Evolutionary conservation across 1,139 yeast genomes (phyloP).

Genomic region (Magnusiomyces ingens): DNA sequence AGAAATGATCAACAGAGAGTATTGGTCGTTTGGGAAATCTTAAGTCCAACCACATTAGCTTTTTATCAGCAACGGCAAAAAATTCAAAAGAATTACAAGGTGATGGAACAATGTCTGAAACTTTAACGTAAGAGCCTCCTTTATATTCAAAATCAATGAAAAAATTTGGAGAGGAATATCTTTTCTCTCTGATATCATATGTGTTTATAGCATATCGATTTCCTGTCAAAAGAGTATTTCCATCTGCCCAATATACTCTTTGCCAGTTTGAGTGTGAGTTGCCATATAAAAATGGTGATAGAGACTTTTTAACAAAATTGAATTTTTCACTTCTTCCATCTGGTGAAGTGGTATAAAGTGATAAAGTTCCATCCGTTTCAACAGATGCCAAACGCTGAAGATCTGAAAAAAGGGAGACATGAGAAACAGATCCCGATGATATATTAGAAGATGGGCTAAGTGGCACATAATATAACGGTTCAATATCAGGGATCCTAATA

Average conservation of each 20-base stretch:
- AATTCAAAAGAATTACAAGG: neutral
- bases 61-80: neutral
- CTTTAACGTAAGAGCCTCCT: neutral
- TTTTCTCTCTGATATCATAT: neutral
- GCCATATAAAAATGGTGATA: neutral
- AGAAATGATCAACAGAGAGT: neutral
- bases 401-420: neutral
- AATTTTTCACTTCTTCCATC: neutral
- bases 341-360: neutral
- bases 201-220: neutral
- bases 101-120: neutral
- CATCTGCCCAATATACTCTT: slow-evolving; percentile 1
- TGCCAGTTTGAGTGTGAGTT: slow-evolving; percentile 2
- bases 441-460: neutral
- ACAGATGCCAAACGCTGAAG: neutral
- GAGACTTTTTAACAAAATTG: neutral
- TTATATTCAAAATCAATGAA: neutral
- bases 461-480: neutral
- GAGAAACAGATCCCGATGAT: neutral
- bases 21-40: neutral
- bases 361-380: neutral
- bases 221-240: neutral
- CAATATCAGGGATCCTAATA: neutral
- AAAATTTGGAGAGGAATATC: neutral
- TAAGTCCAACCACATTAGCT: neutral